These are phyloP conservation scores for Suillus lakei DNA, from an alignment of 768 basidiomycete genomes.

Conservation along the genomic window DNA sequence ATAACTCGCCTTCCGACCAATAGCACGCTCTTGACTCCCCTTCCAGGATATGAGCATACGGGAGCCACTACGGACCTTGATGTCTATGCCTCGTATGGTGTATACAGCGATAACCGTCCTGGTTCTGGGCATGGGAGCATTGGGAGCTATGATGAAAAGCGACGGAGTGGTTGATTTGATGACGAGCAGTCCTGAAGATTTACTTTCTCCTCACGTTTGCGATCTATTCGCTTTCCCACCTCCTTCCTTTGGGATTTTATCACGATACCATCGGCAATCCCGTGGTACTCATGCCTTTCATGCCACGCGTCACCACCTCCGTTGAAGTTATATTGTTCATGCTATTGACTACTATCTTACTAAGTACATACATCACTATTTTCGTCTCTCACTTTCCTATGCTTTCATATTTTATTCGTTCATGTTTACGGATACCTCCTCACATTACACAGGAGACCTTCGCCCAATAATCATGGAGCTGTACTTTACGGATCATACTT, in stretches of 20 bases:
- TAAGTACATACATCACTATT: constrained; percentile 12
- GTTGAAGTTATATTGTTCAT: constrained; percentile 12
- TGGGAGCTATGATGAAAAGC: constrained; percentile 27
- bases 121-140: constrained; percentile 44
- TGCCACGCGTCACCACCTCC: neutral
- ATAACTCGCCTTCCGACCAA: constrained; percentile 58
- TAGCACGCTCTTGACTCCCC: constrained; percentile 75
- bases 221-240: neutral
- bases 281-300: constrained; percentile 8
- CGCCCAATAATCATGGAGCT: constrained; percentile 19
- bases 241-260: constrained; percentile 1
- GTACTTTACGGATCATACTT: constrained; percentile 9
- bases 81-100: constrained; percentile 37
- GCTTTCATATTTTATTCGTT: constrained; percentile 34
- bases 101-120: constrained; percentile 44
- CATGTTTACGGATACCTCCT: constrained; percentile 20
- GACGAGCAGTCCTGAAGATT: neutral
- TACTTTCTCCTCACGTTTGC: neutral
- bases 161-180: constrained; percentile 14
- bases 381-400: constrained; percentile 19
- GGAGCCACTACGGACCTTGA: constrained; percentile 17
- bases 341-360: constrained; percentile 10
- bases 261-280: neutral
- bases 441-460: constrained; percentile 11
- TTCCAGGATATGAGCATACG: constrained; percentile 58